Percentiles rank a stretch among this genome's conserved stretches.
Conservation (phyloP, 106 monocot species). For the Apostasia shenzhenica region DNA sequence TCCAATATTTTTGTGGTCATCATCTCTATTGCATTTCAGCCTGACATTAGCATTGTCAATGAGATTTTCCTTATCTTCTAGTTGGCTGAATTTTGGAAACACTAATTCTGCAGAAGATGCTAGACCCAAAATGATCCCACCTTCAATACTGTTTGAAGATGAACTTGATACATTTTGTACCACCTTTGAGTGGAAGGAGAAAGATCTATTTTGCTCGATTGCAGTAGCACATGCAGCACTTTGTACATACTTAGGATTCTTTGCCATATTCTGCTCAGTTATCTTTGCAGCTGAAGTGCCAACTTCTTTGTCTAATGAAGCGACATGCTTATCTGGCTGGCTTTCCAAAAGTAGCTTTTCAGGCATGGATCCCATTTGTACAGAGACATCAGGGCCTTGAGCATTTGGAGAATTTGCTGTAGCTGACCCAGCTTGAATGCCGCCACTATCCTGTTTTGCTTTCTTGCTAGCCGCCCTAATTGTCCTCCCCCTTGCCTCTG, state of each 20-base stretch:
- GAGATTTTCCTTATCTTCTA: neutral
- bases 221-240: neutral
- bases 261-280: neutral
- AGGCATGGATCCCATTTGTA: neutral
- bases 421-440: neutral
- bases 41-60: neutral
- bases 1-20: neutral
- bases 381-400: neutral
- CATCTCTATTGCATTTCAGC: neutral
- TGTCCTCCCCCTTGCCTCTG: conserved; percentile 8
- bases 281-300: neutral
- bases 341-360: neutral
- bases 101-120: neutral
- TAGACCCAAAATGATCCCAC: neutral
- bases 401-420: neutral
- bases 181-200: neutral
- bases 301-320: neutral
- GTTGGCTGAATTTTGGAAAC: neutral
- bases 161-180: neutral
- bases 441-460: conserved; percentile 7
- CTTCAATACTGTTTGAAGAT: conserved; percentile 1
- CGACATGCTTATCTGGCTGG: neutral
- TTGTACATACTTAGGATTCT: neutral
- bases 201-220: neutral
- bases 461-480: neutral